A percentile compares a stretch with the other conserved stretches of the same genome.
Evolutionary conservation across 192 early-diverging fungal species (phyloP).

Genomic region (Hyaloraphidium curvatum): DNA sequence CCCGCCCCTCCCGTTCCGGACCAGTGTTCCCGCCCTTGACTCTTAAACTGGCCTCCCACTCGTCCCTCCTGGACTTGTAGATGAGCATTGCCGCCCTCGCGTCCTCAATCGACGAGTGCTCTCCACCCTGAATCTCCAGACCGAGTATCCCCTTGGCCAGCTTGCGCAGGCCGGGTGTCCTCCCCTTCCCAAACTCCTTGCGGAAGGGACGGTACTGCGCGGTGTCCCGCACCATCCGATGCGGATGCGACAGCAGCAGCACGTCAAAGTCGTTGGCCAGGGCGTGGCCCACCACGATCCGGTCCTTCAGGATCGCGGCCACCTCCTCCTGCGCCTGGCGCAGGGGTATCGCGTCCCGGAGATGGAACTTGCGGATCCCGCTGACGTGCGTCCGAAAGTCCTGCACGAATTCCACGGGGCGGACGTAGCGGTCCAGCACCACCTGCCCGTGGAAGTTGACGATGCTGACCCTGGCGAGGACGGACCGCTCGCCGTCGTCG

Average conservation of each 20-base stretch:
- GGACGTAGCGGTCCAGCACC: constrained; percentile 69
- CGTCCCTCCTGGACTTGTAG: constrained; percentile 58
- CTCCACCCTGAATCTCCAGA: constrained; percentile 66
- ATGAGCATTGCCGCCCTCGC: constrained; percentile 76
- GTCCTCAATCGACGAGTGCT: constrained; percentile 81
- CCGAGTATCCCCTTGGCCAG: constrained; percentile 54
- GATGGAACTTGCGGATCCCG: constrained; percentile 66
- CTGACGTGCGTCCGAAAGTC: constrained; percentile 85
- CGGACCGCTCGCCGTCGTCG: constrained; percentile 56
- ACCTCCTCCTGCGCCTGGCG: constrained; percentile 60
- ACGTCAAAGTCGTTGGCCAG: constrained; percentile 71
- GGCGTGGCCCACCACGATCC: constrained; percentile 81
- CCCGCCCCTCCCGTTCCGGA: no score
- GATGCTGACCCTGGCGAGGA: constrained; percentile 71
- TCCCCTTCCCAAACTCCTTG: constrained; percentile 34
- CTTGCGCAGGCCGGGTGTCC: constrained; percentile 47
- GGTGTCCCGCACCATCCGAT: constrained; percentile 62
- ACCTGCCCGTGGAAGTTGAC: constrained; percentile 86
- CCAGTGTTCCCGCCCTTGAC: background rate
- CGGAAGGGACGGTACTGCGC: constrained; percentile 56
- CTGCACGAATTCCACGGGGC: constrained; percentile 61
- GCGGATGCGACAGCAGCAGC: constrained; percentile 65
- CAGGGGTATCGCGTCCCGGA: constrained; percentile 48
- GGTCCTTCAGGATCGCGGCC: constrained; percentile 61
- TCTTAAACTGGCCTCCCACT: constrained; percentile 87